Percentiles rank a stretch among this genome's conserved stretches.
phyloP scores from a whole-genome alignment of 164 flowering plant species.

The Hamamelis virginiana region DNA sequence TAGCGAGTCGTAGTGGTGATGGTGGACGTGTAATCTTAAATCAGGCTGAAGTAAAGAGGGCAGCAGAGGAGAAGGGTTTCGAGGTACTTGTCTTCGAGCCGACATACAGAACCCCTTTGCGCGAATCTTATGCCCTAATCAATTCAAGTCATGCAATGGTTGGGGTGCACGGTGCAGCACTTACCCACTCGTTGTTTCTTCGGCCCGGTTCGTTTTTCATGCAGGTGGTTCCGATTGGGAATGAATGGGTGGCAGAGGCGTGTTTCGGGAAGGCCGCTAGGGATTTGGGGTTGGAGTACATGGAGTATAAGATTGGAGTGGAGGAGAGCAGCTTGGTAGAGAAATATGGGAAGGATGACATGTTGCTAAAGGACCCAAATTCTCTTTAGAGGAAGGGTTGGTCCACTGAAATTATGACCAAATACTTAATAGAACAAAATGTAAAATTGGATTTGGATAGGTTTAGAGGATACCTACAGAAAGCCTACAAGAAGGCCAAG shows the following conservation, averaged over 20 bases:
- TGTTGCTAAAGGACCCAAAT: constrained; percentile 38
- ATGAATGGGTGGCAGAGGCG: constrained; percentile 24
- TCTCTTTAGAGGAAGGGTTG: constrained; percentile 24
- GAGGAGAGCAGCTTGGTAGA: constrained; percentile 41
- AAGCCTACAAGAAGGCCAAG: constrained; percentile 39
- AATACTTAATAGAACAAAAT: constrained; percentile 50
- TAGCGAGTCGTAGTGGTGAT: constrained; percentile 25
- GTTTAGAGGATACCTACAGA: constrained; percentile 33
- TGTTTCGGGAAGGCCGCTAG: constrained; percentile 28
- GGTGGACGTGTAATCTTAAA: constrained; percentile 39
- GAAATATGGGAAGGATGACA: constrained; percentile 38
- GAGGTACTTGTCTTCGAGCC: constrained; percentile 44
- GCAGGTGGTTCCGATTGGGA: constrained; percentile 39
- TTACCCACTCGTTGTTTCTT: constrained; percentile 38
- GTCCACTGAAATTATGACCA: constrained; percentile 21
- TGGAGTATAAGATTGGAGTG: constrained; percentile 25
- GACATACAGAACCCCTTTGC: constrained; percentile 21
- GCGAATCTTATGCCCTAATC: constrained; percentile 29
- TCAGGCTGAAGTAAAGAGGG: constrained; percentile 21
- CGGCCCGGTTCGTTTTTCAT: constrained; percentile 30
- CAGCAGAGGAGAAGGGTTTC: constrained; percentile 44
- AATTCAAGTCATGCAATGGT: constrained; percentile 46
- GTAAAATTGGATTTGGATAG: constrained; percentile 47
- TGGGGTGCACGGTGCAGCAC: constrained; percentile 46
- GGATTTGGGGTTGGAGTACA: constrained; percentile 33